Conservation (phyloP, 164 flowering plant genomes). For the Piper longum region DNA sequence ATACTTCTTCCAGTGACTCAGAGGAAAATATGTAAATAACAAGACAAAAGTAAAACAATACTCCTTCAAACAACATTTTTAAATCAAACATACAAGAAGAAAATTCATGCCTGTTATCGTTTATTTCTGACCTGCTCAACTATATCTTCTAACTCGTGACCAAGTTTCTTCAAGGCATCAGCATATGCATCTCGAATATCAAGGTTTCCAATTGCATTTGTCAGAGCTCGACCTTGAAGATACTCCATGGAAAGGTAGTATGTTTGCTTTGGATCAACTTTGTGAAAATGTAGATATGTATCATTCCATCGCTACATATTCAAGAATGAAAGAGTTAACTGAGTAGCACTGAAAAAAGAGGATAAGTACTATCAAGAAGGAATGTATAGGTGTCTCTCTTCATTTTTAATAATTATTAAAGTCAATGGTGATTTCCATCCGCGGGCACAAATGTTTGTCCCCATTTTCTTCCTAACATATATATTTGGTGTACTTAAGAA, state of each 20-base stretch:
- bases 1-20: no score
- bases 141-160: constrained; percentile 75
- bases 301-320: constrained; percentile 88
- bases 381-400: no score
- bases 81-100: background rate
- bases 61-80: no score
- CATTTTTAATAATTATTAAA: no score
- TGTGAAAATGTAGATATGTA: constrained; percentile 70
- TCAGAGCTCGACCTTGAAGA: constrained; percentile 90
- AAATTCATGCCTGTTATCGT: no score
- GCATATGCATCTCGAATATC: constrained; percentile 64
- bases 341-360: background rate
- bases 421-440: no score
- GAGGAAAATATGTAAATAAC: no score
- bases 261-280: constrained; percentile 84
- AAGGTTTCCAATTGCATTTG: constrained; percentile 86
- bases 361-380: no score
- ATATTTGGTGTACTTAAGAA: no score
- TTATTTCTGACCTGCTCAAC: constrained; percentile 41
- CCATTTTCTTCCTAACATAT: no score
- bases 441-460: no score
- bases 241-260: constrained; percentile 46
- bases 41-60: no score
- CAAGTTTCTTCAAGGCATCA: constrained; percentile 67
- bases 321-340: background rate